Conservation (phyloP, 2,329 filamentous ascomycete species). For the Blastomyces gilchristii region DNA sequence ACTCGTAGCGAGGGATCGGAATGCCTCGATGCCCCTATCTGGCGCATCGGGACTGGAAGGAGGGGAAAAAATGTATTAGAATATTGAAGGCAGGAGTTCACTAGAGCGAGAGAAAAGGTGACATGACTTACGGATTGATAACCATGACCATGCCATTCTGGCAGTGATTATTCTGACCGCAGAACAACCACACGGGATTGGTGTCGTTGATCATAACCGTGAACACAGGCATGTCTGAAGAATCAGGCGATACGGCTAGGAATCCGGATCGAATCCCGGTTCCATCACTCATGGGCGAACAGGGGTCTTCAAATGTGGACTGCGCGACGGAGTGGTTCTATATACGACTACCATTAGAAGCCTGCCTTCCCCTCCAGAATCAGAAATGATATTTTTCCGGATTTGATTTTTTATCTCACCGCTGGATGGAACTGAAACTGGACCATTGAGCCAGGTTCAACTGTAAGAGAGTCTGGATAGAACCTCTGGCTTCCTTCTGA, state of each 20-base stretch:
- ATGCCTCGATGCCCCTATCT: conserved; percentile 11
- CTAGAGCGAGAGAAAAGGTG: conserved; percentile 9
- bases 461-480: conserved; percentile 56
- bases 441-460: conserved; percentile 46
- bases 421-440: conserved; percentile 44
- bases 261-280: conserved; percentile 49
- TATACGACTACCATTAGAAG: neutral
- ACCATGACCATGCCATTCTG: conserved; percentile 65
- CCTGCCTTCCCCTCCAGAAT: neutral
- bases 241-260: conserved; percentile 43
- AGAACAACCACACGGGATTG: conserved; percentile 70
- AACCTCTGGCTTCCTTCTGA: conserved; percentile 48
- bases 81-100: neutral
- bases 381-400: neutral
- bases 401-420: conserved; percentile 22
- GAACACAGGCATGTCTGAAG: conserved; percentile 53
- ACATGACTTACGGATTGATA: conserved; percentile 58
- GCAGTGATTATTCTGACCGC: conserved; percentile 64
- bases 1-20: conserved; percentile 7
- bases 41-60: conserved; percentile 6
- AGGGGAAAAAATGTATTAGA: neutral
- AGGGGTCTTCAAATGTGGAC: conserved; percentile 63
- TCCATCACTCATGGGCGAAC: conserved; percentile 49
- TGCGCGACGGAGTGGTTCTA: conserved; percentile 72
- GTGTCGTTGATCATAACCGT: conserved; percentile 59